Evolutionary conservation across 1,284 basidiomycete species (phyloP), one percentile per base, ranked within the genome.

Genomic region (Sanghuangporus weigelae): DNA sequence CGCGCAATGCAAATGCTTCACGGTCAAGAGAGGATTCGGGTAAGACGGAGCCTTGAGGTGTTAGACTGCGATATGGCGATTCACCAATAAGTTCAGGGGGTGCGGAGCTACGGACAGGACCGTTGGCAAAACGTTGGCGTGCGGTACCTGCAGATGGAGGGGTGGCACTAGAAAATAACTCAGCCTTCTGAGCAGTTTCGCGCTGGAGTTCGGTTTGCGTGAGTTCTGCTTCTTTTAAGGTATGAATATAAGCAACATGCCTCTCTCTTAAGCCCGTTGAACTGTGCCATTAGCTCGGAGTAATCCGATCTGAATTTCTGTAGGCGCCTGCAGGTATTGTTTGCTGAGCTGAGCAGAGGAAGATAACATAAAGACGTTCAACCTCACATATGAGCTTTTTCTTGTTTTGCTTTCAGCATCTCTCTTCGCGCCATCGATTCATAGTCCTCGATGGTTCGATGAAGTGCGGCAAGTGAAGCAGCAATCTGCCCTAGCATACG

Each of bases 351-450:
- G 3, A 36, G 31, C 19, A 21, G 14, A 38, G 21, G 4, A 54
- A 7, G 31, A n/a, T 11, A 36, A 0, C 12, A 38, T n/a, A 11
- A 11, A 38, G 12, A 1, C 62, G 48, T 36, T n/a, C 12, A 77
- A 35, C 86, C 71, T 71, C 3, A 95, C 93, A 92, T 89, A 73
- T 91, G 82, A 0, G 95, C 96, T 77, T 98, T 98, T 78, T 96
- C 95, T 73, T 94, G 87, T 76, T 96, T 96, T 48, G 91, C 88
- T 69, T 93, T 93, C 60, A 96, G 92, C 71, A 97, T 93, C 75
- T 98, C 95, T 67, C 95, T 84, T 77, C 90, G 92, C 0, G 92
- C 93, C 92, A 98, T 95, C 11, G 92, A 90, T 71, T 97, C 95
- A 72, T 96, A 98, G 72, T 98, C 96, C 69, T 97, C 95, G 67